These are phyloP conservation scores for Cordyceps fumosorosea DNA, from an alignment of 2,329 filamentous ascomycete genomes.

Conservation along the genomic window DNA sequence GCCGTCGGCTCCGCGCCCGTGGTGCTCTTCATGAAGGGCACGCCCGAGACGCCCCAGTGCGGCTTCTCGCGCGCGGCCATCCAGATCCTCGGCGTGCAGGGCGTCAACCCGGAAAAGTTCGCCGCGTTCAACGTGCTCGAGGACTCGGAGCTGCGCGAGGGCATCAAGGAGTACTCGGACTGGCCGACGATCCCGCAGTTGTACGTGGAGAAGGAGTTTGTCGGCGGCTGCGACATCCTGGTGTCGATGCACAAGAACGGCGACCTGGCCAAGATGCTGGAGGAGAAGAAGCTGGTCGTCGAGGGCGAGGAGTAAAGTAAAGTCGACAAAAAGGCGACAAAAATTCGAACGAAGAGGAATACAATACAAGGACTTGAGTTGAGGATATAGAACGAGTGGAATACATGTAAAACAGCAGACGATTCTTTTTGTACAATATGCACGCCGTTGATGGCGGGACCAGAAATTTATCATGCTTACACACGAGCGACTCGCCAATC, in stretches of 20 bases:
- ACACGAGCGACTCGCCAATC: not conserved
- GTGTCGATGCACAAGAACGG: slow-evolving; percentile 97
- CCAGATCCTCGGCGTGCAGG: slow-evolving; percentile 90
- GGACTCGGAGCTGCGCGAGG: slow-evolving; percentile 76
- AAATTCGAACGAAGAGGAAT: not conserved
- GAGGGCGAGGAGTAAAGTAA: slow-evolving; percentile 42
- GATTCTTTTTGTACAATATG: slow-evolving; percentile 8
- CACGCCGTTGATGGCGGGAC: not conserved
- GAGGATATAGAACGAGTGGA: not conserved
- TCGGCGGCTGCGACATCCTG: slow-evolving; percentile 96
- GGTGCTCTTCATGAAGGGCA: slow-evolving; percentile 99
- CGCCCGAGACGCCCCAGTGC: slow-evolving; percentile 90
- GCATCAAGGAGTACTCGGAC: slow-evolving; percentile 98
- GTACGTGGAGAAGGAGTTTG: slow-evolving; percentile 91
- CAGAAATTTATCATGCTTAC: not conserved
- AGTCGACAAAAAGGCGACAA: not conserved
- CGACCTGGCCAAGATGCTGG: slow-evolving; percentile 82
- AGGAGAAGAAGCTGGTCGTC: slow-evolving; percentile 80
- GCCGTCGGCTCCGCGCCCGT: slow-evolving; percentile 83
- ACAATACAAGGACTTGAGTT: not conserved
- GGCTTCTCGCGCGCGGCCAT: slow-evolving; percentile 94
- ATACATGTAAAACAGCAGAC: slow-evolving; percentile 1
- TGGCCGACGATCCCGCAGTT: slow-evolving; percentile 98
- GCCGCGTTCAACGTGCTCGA: slow-evolving; percentile 97
- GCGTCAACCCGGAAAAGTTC: slow-evolving; percentile 91